phyloP scores from a whole-genome alignment of 306 rosid species.

The Vachellia collinsii region DNA sequence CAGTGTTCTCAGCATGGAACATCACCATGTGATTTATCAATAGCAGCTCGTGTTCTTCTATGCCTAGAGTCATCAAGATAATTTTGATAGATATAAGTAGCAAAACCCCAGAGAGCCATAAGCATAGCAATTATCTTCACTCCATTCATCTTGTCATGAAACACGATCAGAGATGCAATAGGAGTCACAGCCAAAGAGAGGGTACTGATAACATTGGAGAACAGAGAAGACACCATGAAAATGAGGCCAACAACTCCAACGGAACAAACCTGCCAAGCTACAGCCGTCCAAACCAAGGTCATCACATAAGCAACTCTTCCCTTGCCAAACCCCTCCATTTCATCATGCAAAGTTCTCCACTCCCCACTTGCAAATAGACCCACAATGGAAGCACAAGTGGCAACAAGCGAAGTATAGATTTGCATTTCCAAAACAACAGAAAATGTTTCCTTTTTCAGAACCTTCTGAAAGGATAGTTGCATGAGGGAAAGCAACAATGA shows the following conservation, averaged over 20 bases:
- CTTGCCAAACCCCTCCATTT: constrained; percentile 60
- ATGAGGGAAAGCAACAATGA: constrained; percentile 84
- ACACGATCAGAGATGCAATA: constrained; percentile 71
- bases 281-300: constrained; percentile 78
- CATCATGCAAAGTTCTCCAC: constrained; percentile 71
- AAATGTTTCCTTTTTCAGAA: constrained; percentile 79
- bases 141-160: constrained; percentile 86
- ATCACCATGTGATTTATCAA: constrained; percentile 36
- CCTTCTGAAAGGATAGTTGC: constrained; percentile 83
- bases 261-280: constrained; percentile 89
- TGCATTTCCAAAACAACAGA: constrained; percentile 91
- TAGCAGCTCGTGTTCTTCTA: constrained; percentile 38
- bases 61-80: constrained; percentile 69
- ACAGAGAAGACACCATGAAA: constrained; percentile 82
- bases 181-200: constrained; percentile 87
- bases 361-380: constrained; percentile 87
- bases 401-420: constrained; percentile 78
- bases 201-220: constrained; percentile 91
- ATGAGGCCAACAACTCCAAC: constrained; percentile 92
- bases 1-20: constrained; percentile 37
- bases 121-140: constrained; percentile 87
- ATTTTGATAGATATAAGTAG: constrained; percentile 78
- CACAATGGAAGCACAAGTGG: constrained; percentile 60
- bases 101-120: constrained; percentile 83
- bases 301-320: constrained; percentile 68